Base-by-base conservation (phyloP, 2,329 filamentous ascomycete genomes). In the Aspergillus texensis region DNA sequence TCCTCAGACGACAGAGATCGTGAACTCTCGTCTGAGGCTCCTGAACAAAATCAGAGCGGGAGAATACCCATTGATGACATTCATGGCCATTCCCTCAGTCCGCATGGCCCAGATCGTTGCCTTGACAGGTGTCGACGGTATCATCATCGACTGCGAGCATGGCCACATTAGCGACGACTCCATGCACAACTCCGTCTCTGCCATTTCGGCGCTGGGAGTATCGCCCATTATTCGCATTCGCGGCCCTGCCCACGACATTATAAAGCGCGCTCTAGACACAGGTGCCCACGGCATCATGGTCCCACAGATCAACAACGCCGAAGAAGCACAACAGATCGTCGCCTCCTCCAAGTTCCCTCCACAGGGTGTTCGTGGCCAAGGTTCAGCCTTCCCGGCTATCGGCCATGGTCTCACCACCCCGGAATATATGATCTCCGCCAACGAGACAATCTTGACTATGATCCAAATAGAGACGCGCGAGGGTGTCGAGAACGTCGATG, bases 61-160 rank as follows among this genome's bases (percentile, higher is more conserved):
- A 28, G 73, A 77, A 26, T 80, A 74, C 62, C 81, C 82, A 0
- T 62, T 84, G 4, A 79, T 83, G 80, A 84, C 82, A 4, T 85
- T 85, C 68, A 73, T 84, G 70, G 82, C 78, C 32, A 74, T 85
- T 11, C 80, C 81, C 2, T 83, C 81, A 0, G 74, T 83, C 0
- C 79, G 83, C 46, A 72, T 75, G 63, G 83, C 83, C 39, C 83
- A 85, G 62, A 80, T 85, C 21, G 78, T 92, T 55, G 88, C 89
- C 1, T 80, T 86, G n/a, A 84, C 83, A 3, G 89, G 88, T 1
- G 82, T 89, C 1, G 89, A 91, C 72, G 70, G 68, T n/a, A 91
- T 89, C 83, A 85, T 92, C 11, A 80, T 73, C 21, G 71, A 73
- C 55, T 70, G 67, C 32, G 72, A 74, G 39, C 71, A 74, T 26